These are phyloP conservation scores for Populus hybrid DNA, from an alignment of 441 rosid species.

Conservation along the genomic window DNA sequence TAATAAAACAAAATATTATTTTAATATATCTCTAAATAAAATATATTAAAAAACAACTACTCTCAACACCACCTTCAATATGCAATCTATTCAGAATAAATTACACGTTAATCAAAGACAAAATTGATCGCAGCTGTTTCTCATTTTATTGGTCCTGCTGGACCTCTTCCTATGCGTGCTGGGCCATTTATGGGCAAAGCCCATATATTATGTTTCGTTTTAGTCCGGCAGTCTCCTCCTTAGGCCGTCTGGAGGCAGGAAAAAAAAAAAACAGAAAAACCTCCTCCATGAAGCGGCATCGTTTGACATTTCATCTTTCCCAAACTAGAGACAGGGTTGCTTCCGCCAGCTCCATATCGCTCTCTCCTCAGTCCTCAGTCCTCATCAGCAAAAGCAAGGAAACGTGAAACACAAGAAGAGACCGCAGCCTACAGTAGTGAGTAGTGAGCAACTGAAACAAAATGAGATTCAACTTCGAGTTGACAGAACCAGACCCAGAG, in stretches of 20 bases:
- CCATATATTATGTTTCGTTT: neutral
- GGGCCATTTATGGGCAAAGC: neutral
- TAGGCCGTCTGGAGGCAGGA: neutral
- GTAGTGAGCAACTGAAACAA: neutral
- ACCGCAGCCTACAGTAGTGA: neutral
- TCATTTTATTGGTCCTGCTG: neutral
- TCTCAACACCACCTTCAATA: too few species aligned
- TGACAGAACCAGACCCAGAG: slow-evolving; percentile 29
- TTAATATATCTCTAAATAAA: too few species aligned
- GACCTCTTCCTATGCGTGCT: neutral
- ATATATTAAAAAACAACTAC: too few species aligned
- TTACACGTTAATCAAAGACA: too few species aligned
- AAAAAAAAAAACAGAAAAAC: neutral
- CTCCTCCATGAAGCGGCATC: neutral
- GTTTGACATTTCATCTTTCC: neutral
- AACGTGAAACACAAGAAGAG: neutral
- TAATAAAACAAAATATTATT: too few species aligned
- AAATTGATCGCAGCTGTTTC: neutral
- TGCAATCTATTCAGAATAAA: too few species aligned
- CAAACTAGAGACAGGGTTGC: neutral
- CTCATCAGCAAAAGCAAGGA: neutral
- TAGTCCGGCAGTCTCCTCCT: neutral
- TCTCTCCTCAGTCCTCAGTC: neutral
- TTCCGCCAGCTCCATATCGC: neutral
- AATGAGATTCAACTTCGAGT: slow-evolving; percentile 63